Evolutionary conservation across 805 yeast genomes (phyloP).

Genomic region (Nakazawaea laoshanensis): DNA sequence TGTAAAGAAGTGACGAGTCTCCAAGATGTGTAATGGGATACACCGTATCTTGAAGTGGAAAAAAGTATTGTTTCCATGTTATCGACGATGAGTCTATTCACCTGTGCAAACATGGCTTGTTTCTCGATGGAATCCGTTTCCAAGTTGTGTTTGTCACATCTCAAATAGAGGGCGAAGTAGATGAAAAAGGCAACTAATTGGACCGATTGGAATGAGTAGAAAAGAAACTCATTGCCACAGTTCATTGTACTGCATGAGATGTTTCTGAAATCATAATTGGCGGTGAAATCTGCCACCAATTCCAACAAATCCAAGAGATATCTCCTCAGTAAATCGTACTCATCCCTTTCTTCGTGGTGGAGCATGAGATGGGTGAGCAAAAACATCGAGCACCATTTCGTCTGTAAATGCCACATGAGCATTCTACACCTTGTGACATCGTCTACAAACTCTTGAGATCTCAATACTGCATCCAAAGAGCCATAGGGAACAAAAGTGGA

Average conservation of each 20-base stretch:
- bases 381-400: not conserved
- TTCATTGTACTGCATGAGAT: not conserved
- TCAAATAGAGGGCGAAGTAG: slow-evolving; percentile 18
- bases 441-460: not conserved
- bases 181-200: slow-evolving; percentile 4
- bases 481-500: not conserved
- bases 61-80: too few relatives aligned
- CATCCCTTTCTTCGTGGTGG: not conserved
- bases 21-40: too few relatives aligned
- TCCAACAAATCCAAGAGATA: slow-evolving; percentile 27
- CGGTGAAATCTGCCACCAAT: slow-evolving; percentile 26
- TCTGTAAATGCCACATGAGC: not conserved
- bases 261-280: slow-evolving; percentile 22
- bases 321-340: not conserved
- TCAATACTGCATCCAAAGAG: not conserved
- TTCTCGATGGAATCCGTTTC: too few relatives aligned
- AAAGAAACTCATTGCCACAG: slow-evolving; percentile 6
- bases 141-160: slow-evolving; percentile 17
- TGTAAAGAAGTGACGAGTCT: too few relatives aligned
- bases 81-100: too few relatives aligned
- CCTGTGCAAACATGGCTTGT: too few relatives aligned
- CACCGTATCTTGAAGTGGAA: too few relatives aligned
- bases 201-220: slow-evolving; percentile 23
- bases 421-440: not conserved
- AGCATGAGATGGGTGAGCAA: not conserved